Conservation (phyloP, 75 land plant genomes). For the Chamaecyparis obtusa region DNA sequence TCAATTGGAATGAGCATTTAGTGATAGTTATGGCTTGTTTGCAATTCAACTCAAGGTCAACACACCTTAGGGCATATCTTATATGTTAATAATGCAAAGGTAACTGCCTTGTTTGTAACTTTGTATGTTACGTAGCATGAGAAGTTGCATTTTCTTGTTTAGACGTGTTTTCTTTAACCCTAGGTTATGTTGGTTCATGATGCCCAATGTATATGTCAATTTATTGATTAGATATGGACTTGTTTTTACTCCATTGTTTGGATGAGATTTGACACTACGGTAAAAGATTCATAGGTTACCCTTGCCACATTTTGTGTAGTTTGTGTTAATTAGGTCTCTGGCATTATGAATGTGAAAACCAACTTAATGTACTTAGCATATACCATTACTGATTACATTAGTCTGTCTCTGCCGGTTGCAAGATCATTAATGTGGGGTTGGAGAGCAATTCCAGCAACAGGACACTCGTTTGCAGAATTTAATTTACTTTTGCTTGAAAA, state of each 20-base stretch:
- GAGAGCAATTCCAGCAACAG: background rate
- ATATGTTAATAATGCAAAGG: background rate
- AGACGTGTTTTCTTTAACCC: background rate
- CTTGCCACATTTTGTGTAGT: background rate
- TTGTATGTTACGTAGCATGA: background rate
- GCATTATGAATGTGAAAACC: background rate
- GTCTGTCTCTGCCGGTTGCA: background rate
- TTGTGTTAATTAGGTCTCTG: background rate
- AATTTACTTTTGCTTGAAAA: too few species aligned
- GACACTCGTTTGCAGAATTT: background rate
- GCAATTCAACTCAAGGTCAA: background rate
- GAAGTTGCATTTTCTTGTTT: background rate
- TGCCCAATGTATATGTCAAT: background rate
- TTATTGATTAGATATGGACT: background rate
- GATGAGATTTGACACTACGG: background rate
- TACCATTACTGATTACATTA: background rate
- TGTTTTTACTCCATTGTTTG: background rate
- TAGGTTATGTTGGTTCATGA: background rate
- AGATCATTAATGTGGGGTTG: background rate
- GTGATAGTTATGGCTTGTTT: background rate
- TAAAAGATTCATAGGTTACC: background rate
- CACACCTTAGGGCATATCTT: background rate
- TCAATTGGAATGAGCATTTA: background rate
- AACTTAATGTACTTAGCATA: background rate
- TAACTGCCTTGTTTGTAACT: background rate